A percentile compares a stretch with the other conserved stretches of the same genome.
Conservation (phyloP, 768 basidiomycete genomes). For the Agaricus blazei region DNA sequence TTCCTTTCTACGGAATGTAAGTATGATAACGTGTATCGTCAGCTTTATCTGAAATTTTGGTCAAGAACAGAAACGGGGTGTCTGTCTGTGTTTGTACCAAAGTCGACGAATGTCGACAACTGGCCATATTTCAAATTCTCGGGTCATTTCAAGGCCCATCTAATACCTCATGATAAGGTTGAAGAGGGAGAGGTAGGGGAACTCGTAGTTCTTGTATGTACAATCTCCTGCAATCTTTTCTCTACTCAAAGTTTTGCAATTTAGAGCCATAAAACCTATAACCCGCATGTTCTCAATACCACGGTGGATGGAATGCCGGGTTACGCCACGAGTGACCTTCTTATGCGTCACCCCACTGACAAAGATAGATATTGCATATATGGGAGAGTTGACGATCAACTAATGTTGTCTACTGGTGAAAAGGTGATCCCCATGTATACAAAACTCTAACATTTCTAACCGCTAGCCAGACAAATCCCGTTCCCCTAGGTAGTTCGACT, state of each 20-base stretch:
- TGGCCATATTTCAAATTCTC: background rate
- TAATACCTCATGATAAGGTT: background rate
- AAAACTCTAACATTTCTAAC: too few relatives aligned
- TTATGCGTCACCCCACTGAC: slow-evolving; percentile 33
- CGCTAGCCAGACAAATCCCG: slow-evolving; percentile 7
- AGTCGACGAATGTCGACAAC: background rate
- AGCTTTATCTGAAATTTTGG: background rate
- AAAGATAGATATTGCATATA: slow-evolving; percentile 27
- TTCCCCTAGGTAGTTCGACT: background rate
- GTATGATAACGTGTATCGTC: slow-evolving; percentile 5
- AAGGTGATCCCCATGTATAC: slow-evolving; percentile 20
- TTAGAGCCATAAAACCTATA: background rate
- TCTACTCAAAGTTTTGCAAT: too few relatives aligned
- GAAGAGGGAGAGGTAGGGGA: background rate
- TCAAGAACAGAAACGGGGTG: background rate
- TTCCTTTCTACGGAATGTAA: slow-evolving; percentile 30
- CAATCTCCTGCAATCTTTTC: too few relatives aligned
- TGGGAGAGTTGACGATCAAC: slow-evolving; percentile 42
- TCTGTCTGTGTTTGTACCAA: background rate
- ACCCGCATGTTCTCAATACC: slow-evolving; percentile 24
- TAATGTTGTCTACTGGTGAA: slow-evolving; percentile 29
- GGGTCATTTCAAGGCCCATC: background rate
- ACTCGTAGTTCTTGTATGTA: background rate
- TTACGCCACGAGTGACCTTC: slow-evolving; percentile 34
- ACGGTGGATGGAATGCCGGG: slow-evolving; percentile 22